Evolutionary conservation across 2,329 filamentous ascomycete species (phyloP).

Genomic region (Cadophora malorum): DNA sequence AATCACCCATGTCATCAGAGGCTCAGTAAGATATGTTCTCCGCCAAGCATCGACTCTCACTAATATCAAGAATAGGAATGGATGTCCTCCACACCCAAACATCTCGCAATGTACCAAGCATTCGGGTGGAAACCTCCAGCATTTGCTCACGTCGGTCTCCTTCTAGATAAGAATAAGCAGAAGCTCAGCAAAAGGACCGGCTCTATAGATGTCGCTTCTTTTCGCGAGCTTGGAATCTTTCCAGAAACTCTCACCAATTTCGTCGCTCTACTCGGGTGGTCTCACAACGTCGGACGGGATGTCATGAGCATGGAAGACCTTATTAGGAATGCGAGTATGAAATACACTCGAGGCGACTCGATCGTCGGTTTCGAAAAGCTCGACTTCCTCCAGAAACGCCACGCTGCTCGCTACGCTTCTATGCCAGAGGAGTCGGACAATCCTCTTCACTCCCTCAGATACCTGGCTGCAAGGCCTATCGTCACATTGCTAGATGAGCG

Average conservation of each 20-base stretch:
- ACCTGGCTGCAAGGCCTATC: conserved; percentile 42
- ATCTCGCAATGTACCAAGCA: conserved; percentile 75
- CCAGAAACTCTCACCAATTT: conserved; percentile 78
- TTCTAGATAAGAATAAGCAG: conserved; percentile 70
- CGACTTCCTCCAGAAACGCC: conserved; percentile 76
- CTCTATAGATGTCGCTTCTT: conserved; percentile 64
- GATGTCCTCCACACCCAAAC: conserved; percentile 90
- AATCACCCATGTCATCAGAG: conserved; percentile 94
- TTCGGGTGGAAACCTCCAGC: conserved; percentile 75
- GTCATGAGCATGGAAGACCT: conserved; percentile 75
- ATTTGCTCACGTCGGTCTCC: conserved; percentile 83
- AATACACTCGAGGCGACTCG: conserved; percentile 91
- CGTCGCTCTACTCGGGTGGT: conserved; percentile 85
- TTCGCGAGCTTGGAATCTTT: conserved; percentile 64
- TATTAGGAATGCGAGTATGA: conserved; percentile 75
- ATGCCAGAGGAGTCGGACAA: conserved; percentile 22
- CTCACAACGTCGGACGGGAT: conserved; percentile 70
- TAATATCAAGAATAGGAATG: conserved; percentile 68
- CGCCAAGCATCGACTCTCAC: conserved; percentile 1
- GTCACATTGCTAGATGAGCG: conserved; percentile 32
- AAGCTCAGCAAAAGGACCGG: conserved; percentile 88
- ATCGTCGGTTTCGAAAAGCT: conserved; percentile 83
- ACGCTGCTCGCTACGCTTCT: conserved; percentile 49
- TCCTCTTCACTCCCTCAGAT: conserved; percentile 37
- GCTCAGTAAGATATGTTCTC: conserved; percentile 61